phyloP scores from a whole-genome alignment of 495 filamentous ascomycete genomes.

The Geopyxis carbonaria region DNA sequence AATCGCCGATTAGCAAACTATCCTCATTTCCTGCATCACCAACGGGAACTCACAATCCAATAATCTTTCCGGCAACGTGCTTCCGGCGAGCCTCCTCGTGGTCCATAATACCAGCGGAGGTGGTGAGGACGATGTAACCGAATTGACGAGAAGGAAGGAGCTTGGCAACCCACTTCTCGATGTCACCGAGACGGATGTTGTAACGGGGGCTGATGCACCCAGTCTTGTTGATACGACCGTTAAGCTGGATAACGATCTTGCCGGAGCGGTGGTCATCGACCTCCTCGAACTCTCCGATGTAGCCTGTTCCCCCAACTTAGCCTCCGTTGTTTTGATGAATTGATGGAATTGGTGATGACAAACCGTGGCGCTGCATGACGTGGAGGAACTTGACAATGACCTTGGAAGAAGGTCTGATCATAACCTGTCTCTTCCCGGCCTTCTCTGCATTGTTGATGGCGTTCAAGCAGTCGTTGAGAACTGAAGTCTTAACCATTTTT shows the following conservation, averaged over 20 bases:
- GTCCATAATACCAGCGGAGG: slow-evolving; percentile 98
- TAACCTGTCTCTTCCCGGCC: slow-evolving; percentile 91
- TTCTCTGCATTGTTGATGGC: slow-evolving; percentile 99
- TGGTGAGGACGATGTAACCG: slow-evolving; percentile 96
- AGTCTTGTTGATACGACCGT: slow-evolving; percentile 92
- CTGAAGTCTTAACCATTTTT: slow-evolving; percentile 96
- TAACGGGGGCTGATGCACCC: slow-evolving; percentile 97
- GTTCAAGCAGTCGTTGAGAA: slow-evolving; percentile 98
- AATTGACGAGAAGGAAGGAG: slow-evolving; percentile 98
- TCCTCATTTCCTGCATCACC: neutral
- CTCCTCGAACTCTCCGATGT: slow-evolving; percentile 99
- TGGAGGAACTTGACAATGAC: slow-evolving; percentile 97
- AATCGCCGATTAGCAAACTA: too few species aligned
- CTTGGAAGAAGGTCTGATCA: slow-evolving; percentile 93
- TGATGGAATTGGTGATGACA: slow-evolving; percentile 27
- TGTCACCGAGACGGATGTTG: slow-evolving; percentile 90
- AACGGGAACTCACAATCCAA: slow-evolving; percentile 23
- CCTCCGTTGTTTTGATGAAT: slow-evolving; percentile 8
- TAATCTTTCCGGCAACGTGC: slow-evolving; percentile 38
- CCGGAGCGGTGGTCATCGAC: slow-evolving; percentile 97
- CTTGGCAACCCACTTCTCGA: slow-evolving; percentile 99
- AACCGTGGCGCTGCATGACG: slow-evolving; percentile 99
- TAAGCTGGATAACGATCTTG: slow-evolving; percentile 95
- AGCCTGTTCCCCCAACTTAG: slow-evolving; percentile 40
- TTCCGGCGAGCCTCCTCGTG: slow-evolving; percentile 97